Evolutionary conservation across 2,329 filamentous ascomycete genomes (phyloP).

Genomic region (Aspergillus calidoustus): DNA sequence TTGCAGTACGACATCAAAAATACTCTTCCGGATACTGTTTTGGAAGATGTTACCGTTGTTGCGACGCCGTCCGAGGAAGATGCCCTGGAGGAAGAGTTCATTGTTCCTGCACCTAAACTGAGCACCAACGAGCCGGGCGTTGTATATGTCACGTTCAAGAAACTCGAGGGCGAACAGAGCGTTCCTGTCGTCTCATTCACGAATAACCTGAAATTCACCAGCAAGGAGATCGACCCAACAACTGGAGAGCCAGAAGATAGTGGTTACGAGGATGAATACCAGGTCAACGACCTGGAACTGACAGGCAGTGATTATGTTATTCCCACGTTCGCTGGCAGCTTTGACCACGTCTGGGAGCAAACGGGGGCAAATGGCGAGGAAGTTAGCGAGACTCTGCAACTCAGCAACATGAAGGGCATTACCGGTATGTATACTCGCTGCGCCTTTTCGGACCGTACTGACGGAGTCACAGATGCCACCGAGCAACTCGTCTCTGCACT

Average conservation of each 20-base stretch:
- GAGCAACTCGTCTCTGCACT: slow-evolving; percentile 86
- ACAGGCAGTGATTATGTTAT: slow-evolving; percentile 91
- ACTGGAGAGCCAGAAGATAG: slow-evolving; percentile 89
- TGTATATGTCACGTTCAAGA: slow-evolving; percentile 94
- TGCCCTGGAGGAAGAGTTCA: slow-evolving; percentile 79
- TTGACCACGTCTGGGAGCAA: slow-evolving; percentile 94
- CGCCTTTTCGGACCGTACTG: slow-evolving; percentile 25
- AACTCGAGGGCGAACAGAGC: slow-evolving; percentile 73
- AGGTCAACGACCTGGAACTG: slow-evolving; percentile 91
- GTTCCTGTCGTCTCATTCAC: slow-evolving; percentile 82
- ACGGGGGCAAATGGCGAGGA: slow-evolving; percentile 87
- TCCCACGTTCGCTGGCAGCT: slow-evolving; percentile 91
- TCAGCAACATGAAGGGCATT: slow-evolving; percentile 88
- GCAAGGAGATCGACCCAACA: slow-evolving; percentile 95
- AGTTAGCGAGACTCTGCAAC: slow-evolving; percentile 85
- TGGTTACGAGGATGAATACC: slow-evolving; percentile 97
- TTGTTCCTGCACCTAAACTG: slow-evolving; percentile 84
- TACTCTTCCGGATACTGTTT: slow-evolving; percentile 85
- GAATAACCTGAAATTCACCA: slow-evolving; percentile 94
- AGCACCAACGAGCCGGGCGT: slow-evolving; percentile 85
- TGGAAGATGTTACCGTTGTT: slow-evolving; percentile 86
- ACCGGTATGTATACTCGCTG: slow-evolving; percentile 65
- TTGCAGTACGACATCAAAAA: slow-evolving; percentile 98
- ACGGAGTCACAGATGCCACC: slow-evolving; percentile 73
- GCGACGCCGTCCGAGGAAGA: slow-evolving; percentile 81